phyloP scores from a whole-genome alignment of 495 filamentous ascomycete species.

The Echria macrotheca region DNA sequence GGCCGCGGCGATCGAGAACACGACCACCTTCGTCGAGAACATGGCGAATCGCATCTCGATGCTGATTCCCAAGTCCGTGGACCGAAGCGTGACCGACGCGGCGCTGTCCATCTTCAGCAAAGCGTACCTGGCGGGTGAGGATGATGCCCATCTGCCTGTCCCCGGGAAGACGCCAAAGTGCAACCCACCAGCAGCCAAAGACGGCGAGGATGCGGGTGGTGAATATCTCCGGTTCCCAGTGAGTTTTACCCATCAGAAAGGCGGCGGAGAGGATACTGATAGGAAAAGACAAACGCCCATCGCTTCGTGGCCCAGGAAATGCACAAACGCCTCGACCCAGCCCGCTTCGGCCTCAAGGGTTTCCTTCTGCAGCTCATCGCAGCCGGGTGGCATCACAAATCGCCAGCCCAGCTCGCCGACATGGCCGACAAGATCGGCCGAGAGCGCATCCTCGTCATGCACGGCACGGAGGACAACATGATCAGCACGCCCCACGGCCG shows the following conservation, averaged over 20 bases:
- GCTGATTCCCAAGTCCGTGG: slow-evolving; percentile 62
- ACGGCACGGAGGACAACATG: slow-evolving; percentile 70
- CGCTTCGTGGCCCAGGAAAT: slow-evolving; percentile 74
- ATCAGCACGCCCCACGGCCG: slow-evolving; percentile 61
- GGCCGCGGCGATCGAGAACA: slow-evolving; percentile 63
- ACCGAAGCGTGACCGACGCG: slow-evolving; percentile 42
- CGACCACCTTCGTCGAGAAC: slow-evolving; percentile 52
- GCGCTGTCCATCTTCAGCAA: slow-evolving; percentile 56
- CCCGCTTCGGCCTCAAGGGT: slow-evolving; percentile 55
- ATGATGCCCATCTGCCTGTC: slow-evolving; percentile 46
- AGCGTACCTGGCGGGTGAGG: slow-evolving; percentile 54
- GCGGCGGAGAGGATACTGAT: no score
- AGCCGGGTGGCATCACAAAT: slow-evolving; percentile 74
- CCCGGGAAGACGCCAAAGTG: slow-evolving; percentile 16
- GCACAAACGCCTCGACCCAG: slow-evolving; percentile 52
- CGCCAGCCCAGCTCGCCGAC: slow-evolving; percentile 51
- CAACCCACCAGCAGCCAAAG: slow-evolving; percentile 9
- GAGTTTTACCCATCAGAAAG: no score
- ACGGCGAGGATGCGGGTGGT: neutral
- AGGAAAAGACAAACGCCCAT: slow-evolving; percentile 71
- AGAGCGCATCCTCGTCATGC: slow-evolving; percentile 66
- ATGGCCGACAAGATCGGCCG: slow-evolving; percentile 63
- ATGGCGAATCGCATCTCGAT: slow-evolving; percentile 61
- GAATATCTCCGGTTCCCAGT: slow-evolving; percentile 51
- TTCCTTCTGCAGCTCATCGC: slow-evolving; percentile 75